phyloP scores from a whole-genome alignment of 2,329 filamentous ascomycete species.

The Colletotrichum liriopes region DNA sequence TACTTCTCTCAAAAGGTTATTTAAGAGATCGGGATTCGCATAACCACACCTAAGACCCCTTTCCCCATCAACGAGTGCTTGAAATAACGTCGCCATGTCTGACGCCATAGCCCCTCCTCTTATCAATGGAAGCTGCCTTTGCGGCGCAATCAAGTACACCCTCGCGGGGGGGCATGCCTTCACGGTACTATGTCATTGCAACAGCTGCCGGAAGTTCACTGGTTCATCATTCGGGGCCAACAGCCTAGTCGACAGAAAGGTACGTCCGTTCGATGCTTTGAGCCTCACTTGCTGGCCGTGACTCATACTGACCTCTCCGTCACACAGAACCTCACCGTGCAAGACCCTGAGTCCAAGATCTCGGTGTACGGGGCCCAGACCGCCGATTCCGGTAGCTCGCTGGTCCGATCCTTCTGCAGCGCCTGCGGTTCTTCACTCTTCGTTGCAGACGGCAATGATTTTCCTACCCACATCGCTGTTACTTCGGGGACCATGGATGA shows the following conservation, averaged over 20 bases:
- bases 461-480: background rate
- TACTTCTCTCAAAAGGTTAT: background rate
- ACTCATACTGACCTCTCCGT: background rate
- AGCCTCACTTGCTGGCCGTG: too few species aligned
- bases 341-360: slow-evolving; percentile 2
- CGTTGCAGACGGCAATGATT: background rate
- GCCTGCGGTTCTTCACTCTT: slow-evolving; percentile 14
- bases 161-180: background rate
- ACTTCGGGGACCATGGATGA: slow-evolving; percentile 20
- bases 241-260: slow-evolving; percentile 13
- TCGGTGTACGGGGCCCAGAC: background rate
- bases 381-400: slow-evolving; percentile 1
- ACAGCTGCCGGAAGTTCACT: slow-evolving; percentile 18
- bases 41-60: background rate
- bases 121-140: slow-evolving; percentile 8
- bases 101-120: background rate
- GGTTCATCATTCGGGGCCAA: slow-evolving; percentile 18
- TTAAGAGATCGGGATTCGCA: background rate
- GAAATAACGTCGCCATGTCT: background rate
- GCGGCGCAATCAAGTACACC: slow-evolving; percentile 14
- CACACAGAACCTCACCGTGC: background rate
- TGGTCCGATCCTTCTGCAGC: slow-evolving; percentile 11
- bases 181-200: slow-evolving; percentile 25
- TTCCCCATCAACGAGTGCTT: background rate
- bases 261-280: background rate